Evolutionary conservation across 106 monocot species (phyloP).

Genomic region (Ottelia alismoides): DNA sequence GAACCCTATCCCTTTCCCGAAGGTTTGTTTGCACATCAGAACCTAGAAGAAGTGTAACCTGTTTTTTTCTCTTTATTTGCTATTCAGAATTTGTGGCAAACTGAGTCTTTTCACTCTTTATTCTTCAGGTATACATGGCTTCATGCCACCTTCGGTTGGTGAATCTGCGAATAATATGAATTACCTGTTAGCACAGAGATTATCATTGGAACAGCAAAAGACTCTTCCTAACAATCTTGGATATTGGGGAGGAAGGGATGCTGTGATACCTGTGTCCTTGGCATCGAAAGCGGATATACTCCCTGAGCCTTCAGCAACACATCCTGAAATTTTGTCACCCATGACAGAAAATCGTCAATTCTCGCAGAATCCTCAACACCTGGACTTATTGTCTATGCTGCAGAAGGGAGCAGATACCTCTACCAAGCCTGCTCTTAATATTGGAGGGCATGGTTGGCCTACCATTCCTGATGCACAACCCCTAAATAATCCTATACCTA

Average conservation of each 20-base stretch:
- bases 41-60: too few species aligned
- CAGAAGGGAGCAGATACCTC: conserved; percentile 38
- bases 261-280: conserved; percentile 9
- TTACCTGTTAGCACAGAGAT: conserved; percentile 47
- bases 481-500: conserved; percentile 16
- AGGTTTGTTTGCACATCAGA: too few species aligned
- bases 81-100: too few species aligned
- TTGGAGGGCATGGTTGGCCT: conserved; percentile 33
- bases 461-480: conserved; percentile 31
- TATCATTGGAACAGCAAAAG: conserved; percentile 41
- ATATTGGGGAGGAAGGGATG: conserved; percentile 34
- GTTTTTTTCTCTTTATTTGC: too few species aligned
- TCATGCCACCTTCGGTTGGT: conserved; percentile 17
- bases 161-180: conserved; percentile 36
- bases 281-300: conserved; percentile 18
- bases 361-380: conserved; percentile 28
- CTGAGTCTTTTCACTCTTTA: too few species aligned
- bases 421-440: conserved; percentile 20
- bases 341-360: conserved; percentile 18
- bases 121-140: too few species aligned
- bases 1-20: too few species aligned
- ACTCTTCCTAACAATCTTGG: conserved; percentile 26
- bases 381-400: conserved; percentile 48
- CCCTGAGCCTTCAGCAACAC: conserved; percentile 16
- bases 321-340: conserved; percentile 26